Conservation (phyloP, 2,329 filamentous ascomycete species). For the Exserohilum rostratum region DNA sequence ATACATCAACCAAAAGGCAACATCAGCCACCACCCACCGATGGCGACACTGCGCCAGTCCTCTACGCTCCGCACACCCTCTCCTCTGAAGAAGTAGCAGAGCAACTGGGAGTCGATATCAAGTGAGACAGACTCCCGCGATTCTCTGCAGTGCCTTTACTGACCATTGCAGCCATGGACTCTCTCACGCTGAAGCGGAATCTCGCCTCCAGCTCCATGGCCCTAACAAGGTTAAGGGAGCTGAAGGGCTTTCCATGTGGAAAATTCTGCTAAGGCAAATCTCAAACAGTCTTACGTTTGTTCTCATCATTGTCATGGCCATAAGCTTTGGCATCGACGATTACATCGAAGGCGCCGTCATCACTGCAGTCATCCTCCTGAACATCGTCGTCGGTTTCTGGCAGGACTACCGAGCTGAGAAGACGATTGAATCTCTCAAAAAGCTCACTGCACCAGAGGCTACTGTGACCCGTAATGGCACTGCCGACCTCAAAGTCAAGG, state of each 20-base stretch:
- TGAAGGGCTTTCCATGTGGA: conserved; percentile 74
- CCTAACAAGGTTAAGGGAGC: conserved; percentile 74
- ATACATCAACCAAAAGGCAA: conserved; percentile 32
- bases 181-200: conserved; percentile 65
- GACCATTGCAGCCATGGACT: conserved; percentile 62
- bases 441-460: conserved; percentile 48
- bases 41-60: conserved; percentile 28
- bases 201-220: conserved; percentile 70
- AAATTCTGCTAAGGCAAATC: conserved; percentile 77
- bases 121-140: conserved; percentile 26
- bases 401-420: conserved; percentile 56
- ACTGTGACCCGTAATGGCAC: conserved; percentile 46
- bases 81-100: conserved; percentile 45
- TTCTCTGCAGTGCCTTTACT: conserved; percentile 17
- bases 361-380: conserved; percentile 68
- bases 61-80: conserved; percentile 46
- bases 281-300: conserved; percentile 77
- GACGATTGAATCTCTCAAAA: conserved; percentile 50
- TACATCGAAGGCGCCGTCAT: conserved; percentile 69
- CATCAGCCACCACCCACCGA: conserved; percentile 28
- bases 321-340: conserved; percentile 68
- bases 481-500: conserved; percentile 44
- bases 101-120: conserved; percentile 44
- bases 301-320: conserved; percentile 75
- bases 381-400: conserved; percentile 68